Conservation (phyloP, 2,329 filamentous ascomycete species). For the Sphaerulina musiva region DNA sequence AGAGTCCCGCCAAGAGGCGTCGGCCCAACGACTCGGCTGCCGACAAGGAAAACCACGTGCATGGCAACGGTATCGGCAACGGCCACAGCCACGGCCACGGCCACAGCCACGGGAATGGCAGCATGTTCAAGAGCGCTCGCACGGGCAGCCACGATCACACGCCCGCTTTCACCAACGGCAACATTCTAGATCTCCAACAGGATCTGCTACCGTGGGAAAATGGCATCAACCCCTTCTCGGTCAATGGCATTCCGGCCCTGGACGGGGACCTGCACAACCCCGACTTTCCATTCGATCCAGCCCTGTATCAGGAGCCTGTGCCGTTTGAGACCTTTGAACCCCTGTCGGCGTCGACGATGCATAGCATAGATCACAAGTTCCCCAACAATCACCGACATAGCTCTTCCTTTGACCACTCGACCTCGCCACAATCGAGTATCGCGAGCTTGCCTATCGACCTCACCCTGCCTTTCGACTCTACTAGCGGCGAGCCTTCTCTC, state of each 20-base stretch:
- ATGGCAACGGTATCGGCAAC: slow-evolving; percentile 2
- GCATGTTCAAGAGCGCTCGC: slow-evolving; percentile 17
- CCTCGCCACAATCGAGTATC: slow-evolving; percentile 22
- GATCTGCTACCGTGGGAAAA: slow-evolving; percentile 28
- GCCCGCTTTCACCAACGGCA: slow-evolving; percentile 20
- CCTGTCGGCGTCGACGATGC: slow-evolving; percentile 22
- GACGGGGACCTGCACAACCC: slow-evolving; percentile 13
- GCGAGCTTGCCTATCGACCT: slow-evolving; percentile 20
- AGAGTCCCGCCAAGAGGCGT: slow-evolving; percentile 33
- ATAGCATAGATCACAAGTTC: slow-evolving; percentile 9
- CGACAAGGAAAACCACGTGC: slow-evolving; percentile 4
- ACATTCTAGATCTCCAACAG: slow-evolving; percentile 25
- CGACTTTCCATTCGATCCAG: slow-evolving; percentile 29
- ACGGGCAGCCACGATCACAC: slow-evolving; percentile 18
- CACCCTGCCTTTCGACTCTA: slow-evolving; percentile 25
- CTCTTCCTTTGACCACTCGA: slow-evolving; percentile 22
- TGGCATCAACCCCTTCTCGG: slow-evolving; percentile 25
- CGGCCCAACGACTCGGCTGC: slow-evolving; percentile 27
- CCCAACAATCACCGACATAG: slow-evolving; percentile 14
- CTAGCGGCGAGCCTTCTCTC: slow-evolving; percentile 29
- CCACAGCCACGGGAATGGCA: slow-evolving; percentile 2
- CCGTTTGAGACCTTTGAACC: slow-evolving; percentile 27
- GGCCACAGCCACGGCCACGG: neutral
- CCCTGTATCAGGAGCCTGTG: slow-evolving; percentile 27
- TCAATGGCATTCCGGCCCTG: slow-evolving; percentile 23